These are phyloP conservation scores for Grosmannia clavigera DNA, from an alignment of 2,329 filamentous ascomycete genomes.

Conservation along the genomic window DNA sequence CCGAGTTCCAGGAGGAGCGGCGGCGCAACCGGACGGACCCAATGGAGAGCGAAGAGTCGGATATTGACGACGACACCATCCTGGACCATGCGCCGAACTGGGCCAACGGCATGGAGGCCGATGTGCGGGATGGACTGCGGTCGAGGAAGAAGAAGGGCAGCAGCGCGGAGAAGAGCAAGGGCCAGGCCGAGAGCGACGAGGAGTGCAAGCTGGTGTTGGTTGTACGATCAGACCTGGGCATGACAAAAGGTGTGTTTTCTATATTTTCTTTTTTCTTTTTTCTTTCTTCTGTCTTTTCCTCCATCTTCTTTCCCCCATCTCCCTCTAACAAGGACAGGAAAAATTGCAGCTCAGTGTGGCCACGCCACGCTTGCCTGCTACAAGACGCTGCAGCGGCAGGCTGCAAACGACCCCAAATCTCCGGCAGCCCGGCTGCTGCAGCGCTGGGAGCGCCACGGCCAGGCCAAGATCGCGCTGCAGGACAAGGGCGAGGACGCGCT, in stretches of 20 bases:
- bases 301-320: neutral
- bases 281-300: neutral
- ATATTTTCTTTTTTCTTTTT: neutral
- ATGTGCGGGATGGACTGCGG: conserved; percentile 43
- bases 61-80: conserved; percentile 47
- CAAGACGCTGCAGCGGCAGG: conserved; percentile 57
- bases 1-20: conserved; percentile 43
- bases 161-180: conserved; percentile 13
- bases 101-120: conserved; percentile 48
- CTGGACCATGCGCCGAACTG: conserved; percentile 58
- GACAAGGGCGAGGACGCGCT: conserved; percentile 77
- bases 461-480: conserved; percentile 90
- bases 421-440: conserved; percentile 52
- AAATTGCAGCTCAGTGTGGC: conserved; percentile 90
- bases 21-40: conserved; percentile 44
- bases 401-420: conserved; percentile 37
- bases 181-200: conserved; percentile 42
- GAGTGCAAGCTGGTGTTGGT: conserved; percentile 93
- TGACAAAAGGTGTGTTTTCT: conserved; percentile 71
- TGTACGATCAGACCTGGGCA: conserved; percentile 85
- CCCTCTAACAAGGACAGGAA: conserved; percentile 43
- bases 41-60: conserved; percentile 56
- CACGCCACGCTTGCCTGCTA: conserved; percentile 98
- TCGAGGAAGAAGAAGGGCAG: conserved; percentile 4
- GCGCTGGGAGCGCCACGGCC: conserved; percentile 76